Conservation (phyloP, 306 rosid species). For the Phaseolus lunatus region DNA sequence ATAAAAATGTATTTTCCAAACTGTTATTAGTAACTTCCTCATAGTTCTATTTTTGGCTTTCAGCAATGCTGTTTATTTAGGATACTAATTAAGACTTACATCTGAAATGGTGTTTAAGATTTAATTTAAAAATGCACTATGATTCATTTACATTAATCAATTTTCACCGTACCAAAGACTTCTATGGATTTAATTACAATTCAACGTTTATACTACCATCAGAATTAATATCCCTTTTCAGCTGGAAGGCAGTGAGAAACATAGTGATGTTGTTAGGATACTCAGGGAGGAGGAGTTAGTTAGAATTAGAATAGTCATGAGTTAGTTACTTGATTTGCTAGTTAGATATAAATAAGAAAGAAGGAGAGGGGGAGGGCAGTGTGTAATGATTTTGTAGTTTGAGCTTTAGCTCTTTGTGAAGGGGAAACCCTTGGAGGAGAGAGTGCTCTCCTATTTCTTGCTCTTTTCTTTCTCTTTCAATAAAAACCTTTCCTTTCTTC, state of each 20-base stretch:
- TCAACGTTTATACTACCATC: constrained; percentile 16
- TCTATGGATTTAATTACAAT: background rate
- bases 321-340: no score
- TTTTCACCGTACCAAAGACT: background rate
- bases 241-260: constrained; percentile 16
- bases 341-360: no score
- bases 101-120: background rate
- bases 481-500: no score
- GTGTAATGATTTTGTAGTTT: no score
- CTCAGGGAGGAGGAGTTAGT: no score
- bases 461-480: no score
- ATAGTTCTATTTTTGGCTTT: background rate
- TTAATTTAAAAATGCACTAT: background rate
- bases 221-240: background rate
- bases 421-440: no score
- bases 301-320: no score
- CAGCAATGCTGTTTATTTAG: constrained; percentile 20
- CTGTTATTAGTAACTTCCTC: background rate
- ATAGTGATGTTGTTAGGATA: no score
- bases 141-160: background rate
- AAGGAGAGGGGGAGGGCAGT: no score
- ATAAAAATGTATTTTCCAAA: background rate
- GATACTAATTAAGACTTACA: background rate
- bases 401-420: no score
- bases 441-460: no score